Conservation (phyloP, 1,284 basidiomycete genomes). For the Mycosarcoma maydis region DNA sequence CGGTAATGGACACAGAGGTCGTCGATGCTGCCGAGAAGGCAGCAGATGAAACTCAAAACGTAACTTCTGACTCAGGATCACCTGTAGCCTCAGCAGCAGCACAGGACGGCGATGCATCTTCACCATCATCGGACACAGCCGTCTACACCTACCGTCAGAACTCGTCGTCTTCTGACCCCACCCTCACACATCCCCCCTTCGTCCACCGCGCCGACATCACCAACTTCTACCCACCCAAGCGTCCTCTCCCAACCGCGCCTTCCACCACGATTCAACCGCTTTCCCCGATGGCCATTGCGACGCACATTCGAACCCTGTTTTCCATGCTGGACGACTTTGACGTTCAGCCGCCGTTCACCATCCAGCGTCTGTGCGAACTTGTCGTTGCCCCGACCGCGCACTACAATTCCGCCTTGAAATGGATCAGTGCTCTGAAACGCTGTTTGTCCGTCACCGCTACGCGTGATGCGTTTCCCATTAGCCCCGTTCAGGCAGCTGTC, state of each 20-base stretch:
- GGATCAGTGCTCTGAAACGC: conserved; percentile 34
- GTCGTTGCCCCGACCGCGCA: conserved; percentile 26
- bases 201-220: conserved; percentile 19
- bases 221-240: conserved; percentile 37
- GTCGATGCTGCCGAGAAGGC: background rate
- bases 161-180: background rate
- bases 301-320: conserved; percentile 2
- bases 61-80: background rate
- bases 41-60: background rate
- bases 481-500: conserved; percentile 18
- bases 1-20: background rate
- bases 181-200: conserved; percentile 1
- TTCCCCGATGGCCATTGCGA: background rate
- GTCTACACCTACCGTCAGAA: background rate
- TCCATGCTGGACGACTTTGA: conserved; percentile 52
- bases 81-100: background rate
- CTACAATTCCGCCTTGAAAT: conserved; percentile 30
- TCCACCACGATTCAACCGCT: conserved; percentile 5
- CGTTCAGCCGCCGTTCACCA: conserved; percentile 53
- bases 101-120: background rate
- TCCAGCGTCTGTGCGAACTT: conserved; percentile 51
- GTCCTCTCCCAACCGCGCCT: background rate
- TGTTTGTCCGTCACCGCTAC: conserved; percentile 49
- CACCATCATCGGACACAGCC: background rate
- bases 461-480: conserved; percentile 42